These are phyloP conservation scores for Liriodendron chinense DNA, from an alignment of 164 flowering plant genomes.

Conservation along the genomic window DNA sequence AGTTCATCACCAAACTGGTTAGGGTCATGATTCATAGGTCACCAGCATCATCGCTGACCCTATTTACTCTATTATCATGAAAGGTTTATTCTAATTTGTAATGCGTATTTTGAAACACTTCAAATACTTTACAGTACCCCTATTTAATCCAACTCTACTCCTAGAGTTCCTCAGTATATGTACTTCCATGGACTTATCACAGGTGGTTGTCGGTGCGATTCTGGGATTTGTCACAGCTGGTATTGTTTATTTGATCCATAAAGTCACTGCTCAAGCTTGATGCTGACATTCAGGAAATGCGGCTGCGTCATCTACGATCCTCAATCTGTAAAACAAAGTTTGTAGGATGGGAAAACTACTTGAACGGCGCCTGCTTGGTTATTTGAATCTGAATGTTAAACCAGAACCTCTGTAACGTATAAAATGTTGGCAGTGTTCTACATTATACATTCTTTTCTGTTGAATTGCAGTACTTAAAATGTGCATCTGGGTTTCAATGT, in stretches of 20 bases:
- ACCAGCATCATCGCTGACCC: too few relatives aligned
- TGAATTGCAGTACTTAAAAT: neutral
- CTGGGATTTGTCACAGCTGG: slow-evolving; percentile 37
- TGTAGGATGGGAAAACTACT: slow-evolving; percentile 4
- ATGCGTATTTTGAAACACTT: neutral
- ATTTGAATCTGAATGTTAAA: neutral
- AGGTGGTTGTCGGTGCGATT: slow-evolving; percentile 49
- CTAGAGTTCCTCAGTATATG: neutral
- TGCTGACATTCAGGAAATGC: neutral
- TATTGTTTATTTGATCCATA: slow-evolving; percentile 19
- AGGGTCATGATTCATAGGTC: too few relatives aligned
- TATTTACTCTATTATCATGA: too few relatives aligned
- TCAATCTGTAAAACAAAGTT: neutral
- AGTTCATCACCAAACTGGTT: too few relatives aligned
- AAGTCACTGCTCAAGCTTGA: slow-evolving; percentile 11
- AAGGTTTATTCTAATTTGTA: too few relatives aligned
- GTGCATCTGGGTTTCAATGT: neutral
- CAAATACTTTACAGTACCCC: too few relatives aligned
- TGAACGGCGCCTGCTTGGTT: neutral
- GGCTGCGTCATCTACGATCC: neutral
- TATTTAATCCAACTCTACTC: neutral
- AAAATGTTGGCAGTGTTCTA: neutral
- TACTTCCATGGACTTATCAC: slow-evolving; percentile 1
- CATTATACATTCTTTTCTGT: neutral
- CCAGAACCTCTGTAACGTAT: slow-evolving; percentile 3